Conservation (phyloP, 371 early-diverging fungal genomes). For the Racocetra persica region DNA sequence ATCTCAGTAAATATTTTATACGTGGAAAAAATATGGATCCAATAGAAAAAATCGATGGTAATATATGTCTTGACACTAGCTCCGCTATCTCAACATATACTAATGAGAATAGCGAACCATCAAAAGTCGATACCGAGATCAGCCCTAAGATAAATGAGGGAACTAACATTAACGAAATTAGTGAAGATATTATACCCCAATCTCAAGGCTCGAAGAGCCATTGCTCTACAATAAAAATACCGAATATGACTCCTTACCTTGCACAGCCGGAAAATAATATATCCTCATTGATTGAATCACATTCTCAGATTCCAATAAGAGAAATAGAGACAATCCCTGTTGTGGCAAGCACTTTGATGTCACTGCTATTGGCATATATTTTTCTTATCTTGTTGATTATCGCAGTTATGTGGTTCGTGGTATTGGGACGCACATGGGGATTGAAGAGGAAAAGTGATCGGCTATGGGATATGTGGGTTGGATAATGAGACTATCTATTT, state of each 20-base stretch:
- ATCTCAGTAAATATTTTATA: too few species aligned
- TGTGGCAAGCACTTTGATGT: conserved; percentile 20
- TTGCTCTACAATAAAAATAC: neutral
- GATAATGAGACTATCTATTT: neutral
- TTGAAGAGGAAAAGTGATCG: neutral
- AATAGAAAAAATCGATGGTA: too few species aligned
- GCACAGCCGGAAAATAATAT: neutral
- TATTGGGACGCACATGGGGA: neutral
- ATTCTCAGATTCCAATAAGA: neutral
- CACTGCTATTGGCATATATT: too few species aligned
- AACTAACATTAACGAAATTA: too few species aligned
- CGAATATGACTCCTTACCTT: neutral
- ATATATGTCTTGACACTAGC: too few species aligned
- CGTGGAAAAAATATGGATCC: too few species aligned
- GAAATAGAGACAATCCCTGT: neutral
- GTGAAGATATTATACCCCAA: too few species aligned
- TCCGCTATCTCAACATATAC: too few species aligned
- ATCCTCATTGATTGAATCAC: neutral
- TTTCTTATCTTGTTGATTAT: neutral
- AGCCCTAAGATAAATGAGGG: too few species aligned
- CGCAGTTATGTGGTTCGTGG: neutral
- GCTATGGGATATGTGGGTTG: neutral
- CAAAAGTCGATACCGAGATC: too few species aligned
- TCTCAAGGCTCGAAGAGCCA: neutral
- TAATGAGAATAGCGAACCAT: too few species aligned